Evolutionary conservation across 257 asterid genomes (phyloP), one percentile per base, ranked within the genome.

Genomic region (Nicotiana paniculata): DNA sequence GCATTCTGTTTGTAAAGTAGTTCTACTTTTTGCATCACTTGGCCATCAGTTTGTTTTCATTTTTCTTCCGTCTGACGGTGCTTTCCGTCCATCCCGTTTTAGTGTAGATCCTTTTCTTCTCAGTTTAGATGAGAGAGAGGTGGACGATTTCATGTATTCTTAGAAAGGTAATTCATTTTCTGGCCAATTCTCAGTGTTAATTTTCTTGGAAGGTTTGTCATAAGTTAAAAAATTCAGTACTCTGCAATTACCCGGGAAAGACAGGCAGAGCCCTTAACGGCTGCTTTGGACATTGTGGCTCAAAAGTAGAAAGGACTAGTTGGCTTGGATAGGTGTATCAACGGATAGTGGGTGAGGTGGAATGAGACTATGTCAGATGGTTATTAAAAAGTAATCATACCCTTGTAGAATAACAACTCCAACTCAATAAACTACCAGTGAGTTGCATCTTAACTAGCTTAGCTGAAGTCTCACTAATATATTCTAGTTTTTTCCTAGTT

Each of bases 391-490:
- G 79, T 72, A 72, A 72, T 24, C 61, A 58, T 10, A 46, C 39
- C 61, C 28, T 21, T 53, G 12, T 13, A 74, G 62, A 48, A 48
- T 74, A 74, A 26, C 39, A 48, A 26, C 39, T 74, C 59, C 79
- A 74, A 48, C 79, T 48, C 57, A 74, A 13, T 48, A 48, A 72
- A 74, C 43, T 48, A 24, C 79, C 51, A 24, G 17, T 9, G 39
- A 72, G 61, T 72, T 48, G 79, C 39, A 46, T 72, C 48, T 72
- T 72, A 13, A 72, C 79, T 72, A 72, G 13, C 39, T 46, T 46
- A 46, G 78, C 79, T 46, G 37, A 46, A 46, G 79, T 72, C 61
- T 6, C 79, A 72, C 24, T 24, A 72, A 72, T 72, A 72, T 72
- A 72, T 46, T 72, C 26, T 48, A 12, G 24, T n/a, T 72, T 21